phyloP scores from a whole-genome alignment of 1,284 basidiomycete species.

The Nidula niveotomentosa region DNA sequence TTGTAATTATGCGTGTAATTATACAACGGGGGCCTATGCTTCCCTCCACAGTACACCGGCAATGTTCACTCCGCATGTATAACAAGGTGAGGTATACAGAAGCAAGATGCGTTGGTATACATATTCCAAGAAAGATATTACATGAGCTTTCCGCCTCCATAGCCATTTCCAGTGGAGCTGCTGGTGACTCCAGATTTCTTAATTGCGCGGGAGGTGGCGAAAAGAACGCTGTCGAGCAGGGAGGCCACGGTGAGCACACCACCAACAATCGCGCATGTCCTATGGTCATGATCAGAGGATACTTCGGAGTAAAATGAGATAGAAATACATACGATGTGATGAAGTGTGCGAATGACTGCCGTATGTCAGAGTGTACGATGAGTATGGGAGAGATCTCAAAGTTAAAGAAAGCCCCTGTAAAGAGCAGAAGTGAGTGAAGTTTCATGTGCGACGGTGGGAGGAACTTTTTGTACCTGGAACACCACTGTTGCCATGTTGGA shows the following conservation, averaged over 20 bases:
- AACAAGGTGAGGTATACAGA: not conserved
- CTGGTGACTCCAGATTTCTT: conserved; percentile 54
- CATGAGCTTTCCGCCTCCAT: conserved; percentile 36
- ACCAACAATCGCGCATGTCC: conserved; percentile 96
- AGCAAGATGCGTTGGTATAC: not conserved
- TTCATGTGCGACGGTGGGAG: not conserved
- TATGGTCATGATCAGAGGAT: conserved; percentile 26
- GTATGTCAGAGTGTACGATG: conserved; percentile 86
- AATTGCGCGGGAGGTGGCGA: conserved; percentile 67
- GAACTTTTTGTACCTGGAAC: conserved; percentile 54
- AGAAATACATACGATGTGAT: conserved; percentile 78
- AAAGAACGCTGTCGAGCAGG: conserved; percentile 87
- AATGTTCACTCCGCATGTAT: not conserved
- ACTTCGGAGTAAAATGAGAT: not conserved
- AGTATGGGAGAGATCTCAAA: conserved; percentile 98
- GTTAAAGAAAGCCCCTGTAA: conserved; percentile 85
- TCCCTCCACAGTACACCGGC: not conserved
- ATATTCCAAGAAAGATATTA: conserved; percentile 17
- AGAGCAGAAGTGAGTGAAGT: too few species aligned
- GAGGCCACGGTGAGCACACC: conserved; percentile 96
- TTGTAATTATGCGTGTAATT: conserved; percentile 7
- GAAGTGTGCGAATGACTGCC: conserved; percentile 97
- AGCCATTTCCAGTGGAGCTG: conserved; percentile 20
- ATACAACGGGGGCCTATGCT: not conserved
- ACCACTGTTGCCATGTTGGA: conserved; percentile 82